These are phyloP conservation scores for Entomortierella chlamydospora DNA, from an alignment of 192 early-diverging fungal genomes.

Conservation along the genomic window DNA sequence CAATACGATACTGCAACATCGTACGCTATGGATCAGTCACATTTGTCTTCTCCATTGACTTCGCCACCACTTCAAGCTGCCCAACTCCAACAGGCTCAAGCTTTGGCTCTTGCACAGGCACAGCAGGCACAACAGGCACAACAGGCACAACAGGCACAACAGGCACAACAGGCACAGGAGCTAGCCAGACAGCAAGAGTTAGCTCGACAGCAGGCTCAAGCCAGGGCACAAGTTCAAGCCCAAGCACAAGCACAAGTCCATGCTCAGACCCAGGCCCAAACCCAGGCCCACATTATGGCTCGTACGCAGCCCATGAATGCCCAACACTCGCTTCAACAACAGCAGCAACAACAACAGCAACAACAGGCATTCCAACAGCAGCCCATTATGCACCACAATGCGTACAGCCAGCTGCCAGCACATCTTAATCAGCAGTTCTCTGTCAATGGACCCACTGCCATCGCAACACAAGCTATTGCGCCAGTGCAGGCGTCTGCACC, in stretches of 20 bases:
- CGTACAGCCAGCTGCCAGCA: constrained; percentile 42
- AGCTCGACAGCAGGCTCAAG: constrained; percentile 52
- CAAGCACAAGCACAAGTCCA: constrained; percentile 40
- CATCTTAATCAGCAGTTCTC: constrained; percentile 52
- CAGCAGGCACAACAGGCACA: constrained; percentile 54
- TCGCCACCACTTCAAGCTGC: constrained; percentile 47
- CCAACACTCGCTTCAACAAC: constrained; percentile 31
- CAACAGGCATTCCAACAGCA: constrained; percentile 27
- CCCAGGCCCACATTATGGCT: constrained; percentile 26
- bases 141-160: constrained; percentile 52
- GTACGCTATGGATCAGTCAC: constrained; percentile 39
- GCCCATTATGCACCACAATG: constrained; percentile 15
- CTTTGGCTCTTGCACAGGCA: constrained; percentile 17
- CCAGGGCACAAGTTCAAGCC: constrained; percentile 49
- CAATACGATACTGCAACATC: constrained; percentile 37
- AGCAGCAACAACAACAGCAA: constrained; percentile 21
- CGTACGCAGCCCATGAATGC: constrained; percentile 9
- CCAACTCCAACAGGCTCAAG: constrained; percentile 54
- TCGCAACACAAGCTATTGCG: constrained; percentile 8
- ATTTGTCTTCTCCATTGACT: constrained; percentile 42
- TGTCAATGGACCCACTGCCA: constrained; percentile 14
- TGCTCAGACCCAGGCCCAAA: constrained; percentile 21
- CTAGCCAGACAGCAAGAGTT: constrained; percentile 53
- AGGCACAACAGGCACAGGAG: constrained; percentile 42
- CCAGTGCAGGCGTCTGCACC: not conserved